phyloP scores from a whole-genome alignment of 768 basidiomycete species.

The Leucogyrophana mollusca region DNA sequence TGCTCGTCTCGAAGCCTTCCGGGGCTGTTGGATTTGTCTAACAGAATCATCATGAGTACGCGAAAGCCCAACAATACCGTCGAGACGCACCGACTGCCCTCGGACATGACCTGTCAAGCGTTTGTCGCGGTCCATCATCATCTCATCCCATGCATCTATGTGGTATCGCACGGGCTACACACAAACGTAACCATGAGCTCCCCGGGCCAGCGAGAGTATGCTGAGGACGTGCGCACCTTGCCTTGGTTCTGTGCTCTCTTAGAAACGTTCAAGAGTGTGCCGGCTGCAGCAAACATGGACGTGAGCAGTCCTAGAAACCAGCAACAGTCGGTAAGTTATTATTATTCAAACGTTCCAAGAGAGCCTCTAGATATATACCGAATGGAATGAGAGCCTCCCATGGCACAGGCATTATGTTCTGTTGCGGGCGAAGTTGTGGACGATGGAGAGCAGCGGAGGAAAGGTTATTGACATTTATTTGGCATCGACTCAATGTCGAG shows the following conservation, averaged over 20 bases:
- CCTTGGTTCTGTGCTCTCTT: conserved; percentile 84
- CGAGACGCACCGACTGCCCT: conserved; percentile 77
- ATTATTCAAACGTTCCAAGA: background rate
- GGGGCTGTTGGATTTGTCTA: conserved; percentile 73
- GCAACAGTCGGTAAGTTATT: conserved; percentile 1
- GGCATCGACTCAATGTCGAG: no score
- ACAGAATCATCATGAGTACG: background rate
- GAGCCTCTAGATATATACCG: conserved; percentile 43
- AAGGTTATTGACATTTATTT: no score
- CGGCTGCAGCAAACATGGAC: conserved; percentile 86
- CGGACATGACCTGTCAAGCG: conserved; percentile 83
- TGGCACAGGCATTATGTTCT: conserved; percentile 83
- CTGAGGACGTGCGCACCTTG: conserved; percentile 54
- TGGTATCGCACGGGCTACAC: conserved; percentile 78
- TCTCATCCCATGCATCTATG: conserved; percentile 88
- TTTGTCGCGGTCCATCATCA: conserved; percentile 94
- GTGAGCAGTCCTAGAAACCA: conserved; percentile 68
- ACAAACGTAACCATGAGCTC: background rate
- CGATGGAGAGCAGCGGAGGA: no score
- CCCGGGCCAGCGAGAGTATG: background rate
- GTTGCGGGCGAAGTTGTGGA: background rate
- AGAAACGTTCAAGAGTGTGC: conserved; percentile 80
- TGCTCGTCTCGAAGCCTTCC: conserved; percentile 67
- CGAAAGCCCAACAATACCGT: background rate
- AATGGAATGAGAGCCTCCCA: conserved; percentile 98